Percentiles rank a stretch among this genome's conserved stretches.
These are phyloP conservation scores for Fonsecaea nubica DNA, from an alignment of 2,329 filamentous ascomycete species.

Conservation along the genomic window DNA sequence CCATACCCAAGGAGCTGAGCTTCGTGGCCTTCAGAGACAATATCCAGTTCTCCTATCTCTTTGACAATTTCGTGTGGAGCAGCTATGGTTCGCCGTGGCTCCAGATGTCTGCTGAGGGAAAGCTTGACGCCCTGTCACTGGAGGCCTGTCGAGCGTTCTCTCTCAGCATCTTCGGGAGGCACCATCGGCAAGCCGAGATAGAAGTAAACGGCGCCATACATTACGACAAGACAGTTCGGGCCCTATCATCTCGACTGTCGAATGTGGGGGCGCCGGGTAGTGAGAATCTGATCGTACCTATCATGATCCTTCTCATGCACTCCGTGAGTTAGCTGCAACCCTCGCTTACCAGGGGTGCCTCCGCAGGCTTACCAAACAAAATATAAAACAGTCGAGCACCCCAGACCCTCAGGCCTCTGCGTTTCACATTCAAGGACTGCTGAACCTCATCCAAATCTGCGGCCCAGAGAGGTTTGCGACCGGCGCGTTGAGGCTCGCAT, in stretches of 20 bases:
- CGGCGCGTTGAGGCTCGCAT: conserved; percentile 25
- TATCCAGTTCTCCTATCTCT: conserved; percentile 34
- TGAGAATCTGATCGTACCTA: conserved; percentile 32
- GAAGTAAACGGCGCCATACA: conserved; percentile 32
- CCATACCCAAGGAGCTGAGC: conserved; percentile 26
- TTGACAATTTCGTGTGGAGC: conserved; percentile 37
- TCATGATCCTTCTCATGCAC: conserved; percentile 36
- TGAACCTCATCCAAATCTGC: conserved; percentile 32
- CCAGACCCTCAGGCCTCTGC: conserved; percentile 29
- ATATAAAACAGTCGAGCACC: conserved; percentile 26
- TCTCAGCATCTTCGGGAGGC: conserved; percentile 32
- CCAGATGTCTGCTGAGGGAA: conserved; percentile 31
- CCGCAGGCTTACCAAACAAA: conserved; percentile 16
- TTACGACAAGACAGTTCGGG: conserved; percentile 33
- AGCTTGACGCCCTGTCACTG: conserved; percentile 29
- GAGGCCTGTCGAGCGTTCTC: conserved; percentile 34
- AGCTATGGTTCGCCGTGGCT: conserved; percentile 35
- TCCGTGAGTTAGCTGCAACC: conserved; percentile 27
- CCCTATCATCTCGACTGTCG: conserved; percentile 29
- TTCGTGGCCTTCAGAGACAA: conserved; percentile 33
- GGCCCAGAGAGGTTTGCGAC: conserved; percentile 28
- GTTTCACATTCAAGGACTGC: conserved; percentile 32
- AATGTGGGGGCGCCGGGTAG: conserved; percentile 30
- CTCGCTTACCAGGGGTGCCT: not conserved
- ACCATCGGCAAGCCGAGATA: conserved; percentile 33